A percentile compares a stretch with the other conserved stretches of the same genome.
phyloP scores from a whole-genome alignment of 2,329 filamentous ascomycete species.

The Fusarium sp. region DNA sequence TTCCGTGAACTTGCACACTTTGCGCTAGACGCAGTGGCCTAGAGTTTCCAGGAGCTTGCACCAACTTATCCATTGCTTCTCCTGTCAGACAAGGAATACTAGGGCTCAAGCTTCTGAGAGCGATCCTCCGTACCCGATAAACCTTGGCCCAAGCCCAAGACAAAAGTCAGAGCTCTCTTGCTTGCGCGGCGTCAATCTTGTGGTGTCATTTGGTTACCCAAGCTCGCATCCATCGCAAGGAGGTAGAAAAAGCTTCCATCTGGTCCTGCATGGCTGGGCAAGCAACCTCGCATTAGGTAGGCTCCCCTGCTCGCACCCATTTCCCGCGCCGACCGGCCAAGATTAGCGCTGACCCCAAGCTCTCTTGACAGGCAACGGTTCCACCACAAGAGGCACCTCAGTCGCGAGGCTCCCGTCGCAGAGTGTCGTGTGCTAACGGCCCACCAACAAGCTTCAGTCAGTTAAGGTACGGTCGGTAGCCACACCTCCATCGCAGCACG shows the following conservation, averaged over 20 bases:
- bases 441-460: conserved; percentile 25
- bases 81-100: not conserved
- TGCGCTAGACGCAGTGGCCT: not conserved
- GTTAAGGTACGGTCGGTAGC: conserved; percentile 24
- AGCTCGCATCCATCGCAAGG: not conserved
- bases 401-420: conserved; percentile 24
- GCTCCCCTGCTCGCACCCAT: conserved; percentile 33
- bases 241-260: conserved; percentile 1
- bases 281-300: conserved; percentile 6
- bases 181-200: not conserved
- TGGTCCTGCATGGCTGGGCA: conserved; percentile 1
- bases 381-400: conserved; percentile 33
- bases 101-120: not conserved
- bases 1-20: not conserved
- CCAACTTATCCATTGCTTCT: not conserved
- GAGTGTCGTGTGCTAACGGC: conserved; percentile 36
- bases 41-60: not conserved
- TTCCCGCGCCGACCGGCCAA: conserved; percentile 33
- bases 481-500: conserved; percentile 23
- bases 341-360: conserved; percentile 39
- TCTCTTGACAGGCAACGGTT: conserved; percentile 43
- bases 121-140: not conserved
- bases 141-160: not conserved
- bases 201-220: not conserved
- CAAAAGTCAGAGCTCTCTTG: not conserved